Percentiles rank a stretch among this genome's conserved stretches.
Evolutionary conservation across 352 stramenopile genomes (phyloP).

Genomic region (Globisporangium solare): DNA sequence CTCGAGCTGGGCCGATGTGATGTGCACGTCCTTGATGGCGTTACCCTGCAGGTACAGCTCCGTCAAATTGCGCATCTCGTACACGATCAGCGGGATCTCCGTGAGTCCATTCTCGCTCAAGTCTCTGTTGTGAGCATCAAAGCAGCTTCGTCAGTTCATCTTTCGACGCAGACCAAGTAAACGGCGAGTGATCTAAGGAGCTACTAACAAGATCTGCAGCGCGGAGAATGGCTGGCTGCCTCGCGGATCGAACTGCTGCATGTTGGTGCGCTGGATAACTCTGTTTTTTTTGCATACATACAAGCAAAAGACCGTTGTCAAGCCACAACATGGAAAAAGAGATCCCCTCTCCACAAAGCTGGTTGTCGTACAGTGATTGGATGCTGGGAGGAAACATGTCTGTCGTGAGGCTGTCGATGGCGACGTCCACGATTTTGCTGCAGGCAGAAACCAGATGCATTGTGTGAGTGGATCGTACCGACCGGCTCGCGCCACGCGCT

Average conservation of each 20-base stretch:
- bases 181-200: neutral
- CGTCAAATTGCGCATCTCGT: constrained; percentile 53
- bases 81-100: constrained; percentile 62
- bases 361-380: constrained; percentile 40
- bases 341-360: neutral
- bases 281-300: constrained; percentile 20
- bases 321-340: neutral
- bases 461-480: neutral
- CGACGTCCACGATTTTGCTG: constrained; percentile 56
- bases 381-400: constrained; percentile 65
- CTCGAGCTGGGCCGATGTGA: constrained; percentile 45
- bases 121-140: constrained; percentile 33
- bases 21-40: constrained; percentile 41
- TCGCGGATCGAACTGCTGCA: constrained; percentile 59
- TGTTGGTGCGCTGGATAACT: constrained; percentile 51
- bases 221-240: constrained; percentile 35
- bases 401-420: constrained; percentile 49
- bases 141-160: neutral
- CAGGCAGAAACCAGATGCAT: neutral
- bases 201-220: constrained; percentile 52
- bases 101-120: constrained; percentile 59
- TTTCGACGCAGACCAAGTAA: neutral
- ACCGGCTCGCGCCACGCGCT: neutral
- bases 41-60: constrained; percentile 52
- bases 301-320: no score